These are phyloP conservation scores for Monosporascus ibericus DNA, from an alignment of 2,329 filamentous ascomycete species.

Conservation along the genomic window DNA sequence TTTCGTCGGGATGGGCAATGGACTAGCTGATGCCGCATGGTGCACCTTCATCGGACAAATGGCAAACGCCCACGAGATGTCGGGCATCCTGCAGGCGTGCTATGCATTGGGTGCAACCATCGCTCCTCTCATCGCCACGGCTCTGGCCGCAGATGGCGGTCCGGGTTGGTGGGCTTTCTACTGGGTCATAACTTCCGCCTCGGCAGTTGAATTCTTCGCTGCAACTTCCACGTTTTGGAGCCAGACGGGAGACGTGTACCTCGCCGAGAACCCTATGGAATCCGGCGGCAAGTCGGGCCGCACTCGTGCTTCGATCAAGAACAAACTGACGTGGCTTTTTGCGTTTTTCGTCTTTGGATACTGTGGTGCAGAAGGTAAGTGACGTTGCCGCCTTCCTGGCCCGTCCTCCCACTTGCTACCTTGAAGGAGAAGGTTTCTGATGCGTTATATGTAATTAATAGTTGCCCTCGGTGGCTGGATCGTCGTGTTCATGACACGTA, in stretches of 20 bases:
- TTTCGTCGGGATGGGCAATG: constrained; percentile 1
- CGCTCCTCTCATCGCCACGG: constrained; percentile 63
- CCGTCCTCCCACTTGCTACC: too few species aligned
- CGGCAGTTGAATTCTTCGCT: constrained; percentile 48
- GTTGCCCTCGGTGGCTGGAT: constrained; percentile 63
- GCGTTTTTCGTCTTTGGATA: constrained; percentile 72
- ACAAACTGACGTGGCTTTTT: constrained; percentile 60
- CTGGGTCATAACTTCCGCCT: constrained; percentile 62
- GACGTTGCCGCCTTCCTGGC: too few species aligned
- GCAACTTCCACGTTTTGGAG: constrained; percentile 56
- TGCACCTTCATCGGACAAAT: constrained; percentile 64
- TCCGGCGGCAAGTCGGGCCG: constrained; percentile 37
- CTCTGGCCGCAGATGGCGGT: constrained; percentile 58
- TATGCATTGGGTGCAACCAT: constrained; percentile 69
- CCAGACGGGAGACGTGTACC: constrained; percentile 52
- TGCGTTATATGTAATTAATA: too few species aligned
- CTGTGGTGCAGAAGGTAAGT: constrained; percentile 68
- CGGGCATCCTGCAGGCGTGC: constrained; percentile 65
- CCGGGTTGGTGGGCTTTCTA: constrained; percentile 69
- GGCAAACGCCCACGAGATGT: constrained; percentile 64
- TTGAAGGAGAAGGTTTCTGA: too few species aligned
- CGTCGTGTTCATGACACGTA: constrained; percentile 75
- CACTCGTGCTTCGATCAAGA: constrained; percentile 36
- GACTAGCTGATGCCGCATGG: constrained; percentile 48
- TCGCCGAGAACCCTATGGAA: constrained; percentile 27